phyloP scores from a whole-genome alignment of 768 basidiomycete genomes.

The Tylopilus sp. region DNA sequence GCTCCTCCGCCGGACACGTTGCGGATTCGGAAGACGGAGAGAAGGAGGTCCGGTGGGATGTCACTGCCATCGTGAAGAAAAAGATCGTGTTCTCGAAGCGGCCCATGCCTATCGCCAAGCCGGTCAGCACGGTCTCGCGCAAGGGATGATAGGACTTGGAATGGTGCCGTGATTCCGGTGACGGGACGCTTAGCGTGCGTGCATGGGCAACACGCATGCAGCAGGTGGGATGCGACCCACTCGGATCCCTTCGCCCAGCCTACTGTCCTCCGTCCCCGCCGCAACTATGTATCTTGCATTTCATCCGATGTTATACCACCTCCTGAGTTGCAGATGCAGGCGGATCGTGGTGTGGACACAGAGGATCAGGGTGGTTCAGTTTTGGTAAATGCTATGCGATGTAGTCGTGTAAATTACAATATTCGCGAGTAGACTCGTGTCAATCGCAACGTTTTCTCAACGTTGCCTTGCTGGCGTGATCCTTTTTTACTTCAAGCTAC shows the following conservation, averaged over 20 bases:
- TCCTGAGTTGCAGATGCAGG: background rate
- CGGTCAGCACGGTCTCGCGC: slow-evolving; percentile 20
- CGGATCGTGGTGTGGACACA: background rate
- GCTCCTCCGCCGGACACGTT: background rate
- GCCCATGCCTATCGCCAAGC: slow-evolving; percentile 66
- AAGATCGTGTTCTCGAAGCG: slow-evolving; percentile 84
- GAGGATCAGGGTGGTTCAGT: background rate
- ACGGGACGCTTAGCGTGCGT: too few relatives aligned
- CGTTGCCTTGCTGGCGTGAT: slow-evolving; percentile 24
- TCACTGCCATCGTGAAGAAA: slow-evolving; percentile 69
- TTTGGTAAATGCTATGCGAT: background rate
- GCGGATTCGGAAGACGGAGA: background rate
- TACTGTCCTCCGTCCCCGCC: too few relatives aligned
- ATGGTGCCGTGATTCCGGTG: too few relatives aligned
- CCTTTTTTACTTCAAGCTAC: slow-evolving; percentile 1
- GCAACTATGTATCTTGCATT: background rate
- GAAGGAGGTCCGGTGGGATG: slow-evolving; percentile 46
- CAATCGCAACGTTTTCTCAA: slow-evolving; percentile 30
- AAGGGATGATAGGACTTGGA: slow-evolving; percentile 10
- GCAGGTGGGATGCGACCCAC: slow-evolving; percentile 20
- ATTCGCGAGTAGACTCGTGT: slow-evolving; percentile 17
- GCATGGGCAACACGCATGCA: too few relatives aligned
- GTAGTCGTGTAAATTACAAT: background rate
- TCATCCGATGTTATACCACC: background rate
- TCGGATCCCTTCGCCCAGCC: too few relatives aligned